Percentiles rank a stretch among this genome's conserved stretches.
These are phyloP conservation scores for Colletotrichum limetticola DNA, from an alignment of 2,329 filamentous ascomycete species.

Conservation along the genomic window DNA sequence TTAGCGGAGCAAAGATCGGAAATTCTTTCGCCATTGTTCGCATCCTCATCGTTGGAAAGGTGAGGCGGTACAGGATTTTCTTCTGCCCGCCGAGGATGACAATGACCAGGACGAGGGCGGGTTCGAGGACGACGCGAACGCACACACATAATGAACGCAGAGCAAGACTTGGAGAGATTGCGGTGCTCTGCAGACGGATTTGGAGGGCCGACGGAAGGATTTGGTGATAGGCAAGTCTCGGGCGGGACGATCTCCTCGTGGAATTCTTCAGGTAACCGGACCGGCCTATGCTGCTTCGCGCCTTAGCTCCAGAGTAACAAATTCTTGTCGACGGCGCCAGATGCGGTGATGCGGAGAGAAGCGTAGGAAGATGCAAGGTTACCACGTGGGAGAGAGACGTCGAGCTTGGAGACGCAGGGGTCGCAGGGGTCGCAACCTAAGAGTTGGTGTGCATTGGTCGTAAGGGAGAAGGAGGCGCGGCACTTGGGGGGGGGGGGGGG, in stretches of 20 bases:
- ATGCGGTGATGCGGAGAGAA: constrained; percentile 10
- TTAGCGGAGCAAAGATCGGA: not conserved
- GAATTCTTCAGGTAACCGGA: not conserved
- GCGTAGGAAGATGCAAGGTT: not conserved
- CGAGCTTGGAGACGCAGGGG: not conserved
- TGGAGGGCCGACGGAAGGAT: not conserved
- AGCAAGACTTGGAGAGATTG: not conserved
- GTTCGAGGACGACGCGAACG: not conserved
- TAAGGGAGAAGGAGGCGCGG: not conserved
- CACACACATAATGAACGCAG: not conserved
- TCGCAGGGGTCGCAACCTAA: not conserved
- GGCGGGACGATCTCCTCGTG: not conserved
- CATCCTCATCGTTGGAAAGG: not conserved
- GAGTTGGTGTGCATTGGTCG: not conserved
- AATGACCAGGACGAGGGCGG: not conserved
- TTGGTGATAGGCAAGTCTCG: not conserved
- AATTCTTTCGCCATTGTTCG: not conserved
- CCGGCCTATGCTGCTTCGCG: not conserved
- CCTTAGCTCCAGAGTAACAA: not conserved
- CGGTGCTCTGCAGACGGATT: not conserved
- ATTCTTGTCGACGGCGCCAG: not conserved
- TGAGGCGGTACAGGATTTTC: not conserved
- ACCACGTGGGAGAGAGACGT: constrained; percentile 14
- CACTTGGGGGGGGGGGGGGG: not conserved
- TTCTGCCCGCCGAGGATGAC: not conserved